Evolutionary conservation across 495 filamentous ascomycete species (phyloP).

Genomic region (Massariosphaeria phaeospora): DNA sequence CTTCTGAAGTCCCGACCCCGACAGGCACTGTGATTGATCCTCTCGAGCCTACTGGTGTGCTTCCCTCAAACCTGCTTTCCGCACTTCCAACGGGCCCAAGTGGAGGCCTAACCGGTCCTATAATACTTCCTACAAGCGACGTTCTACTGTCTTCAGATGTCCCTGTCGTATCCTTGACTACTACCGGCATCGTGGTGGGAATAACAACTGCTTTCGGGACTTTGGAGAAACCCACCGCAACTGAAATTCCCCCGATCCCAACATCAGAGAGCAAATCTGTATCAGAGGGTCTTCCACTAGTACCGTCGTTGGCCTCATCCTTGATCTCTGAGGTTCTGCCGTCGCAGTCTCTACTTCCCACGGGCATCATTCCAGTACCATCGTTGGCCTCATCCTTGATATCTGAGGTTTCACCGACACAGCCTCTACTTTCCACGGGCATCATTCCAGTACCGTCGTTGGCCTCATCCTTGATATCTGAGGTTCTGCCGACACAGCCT

Average conservation of each 20-base stretch:
- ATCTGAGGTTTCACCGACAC: background rate
- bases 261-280: slow-evolving; percentile 14
- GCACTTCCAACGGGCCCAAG: slow-evolving; percentile 4
- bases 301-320: background rate
- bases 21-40: background rate
- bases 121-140: slow-evolving; percentile 8
- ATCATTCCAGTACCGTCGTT: slow-evolving; percentile 2
- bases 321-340: background rate
- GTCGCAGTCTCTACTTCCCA: background rate
- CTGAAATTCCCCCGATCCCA: slow-evolving; percentile 1
- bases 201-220: slow-evolving; percentile 29
- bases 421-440: background rate
- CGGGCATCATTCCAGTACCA: slow-evolving; percentile 1
- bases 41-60: slow-evolving; percentile 20
- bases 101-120: background rate
- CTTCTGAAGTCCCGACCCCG: background rate
- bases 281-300: background rate
- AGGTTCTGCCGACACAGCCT: background rate
- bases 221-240: background rate
- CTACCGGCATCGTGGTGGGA: slow-evolving; percentile 28
- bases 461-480: background rate
- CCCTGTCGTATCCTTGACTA: background rate
- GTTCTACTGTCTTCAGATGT: slow-evolving; percentile 2
- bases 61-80: too few relatives aligned
- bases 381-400: background rate